Conservation (phyloP, 2,329 filamentous ascomycete genomes). For the Ceratocystis colombiana region DNA sequence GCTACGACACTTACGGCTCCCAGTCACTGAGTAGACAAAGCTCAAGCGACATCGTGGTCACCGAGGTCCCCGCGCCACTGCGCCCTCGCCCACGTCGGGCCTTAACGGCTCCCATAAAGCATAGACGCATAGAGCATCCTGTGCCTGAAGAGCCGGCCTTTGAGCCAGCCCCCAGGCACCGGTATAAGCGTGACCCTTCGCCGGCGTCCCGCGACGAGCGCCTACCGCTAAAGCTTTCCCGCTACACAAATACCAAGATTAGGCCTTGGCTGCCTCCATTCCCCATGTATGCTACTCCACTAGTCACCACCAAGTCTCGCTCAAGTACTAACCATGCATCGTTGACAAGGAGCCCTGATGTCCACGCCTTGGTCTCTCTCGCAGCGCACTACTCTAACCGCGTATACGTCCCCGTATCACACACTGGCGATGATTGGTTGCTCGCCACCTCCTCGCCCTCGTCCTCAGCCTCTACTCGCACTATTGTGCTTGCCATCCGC, state of each 20-base stretch:
- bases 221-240: constrained; percentile 61
- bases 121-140: background rate
- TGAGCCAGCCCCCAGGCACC: background rate
- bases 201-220: background rate
- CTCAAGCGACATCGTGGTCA: constrained; percentile 15
- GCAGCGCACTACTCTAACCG: constrained; percentile 68
- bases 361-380: constrained; percentile 66
- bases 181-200: background rate
- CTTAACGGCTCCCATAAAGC: background rate
- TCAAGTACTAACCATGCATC: background rate
- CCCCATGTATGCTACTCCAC: constrained; percentile 44
- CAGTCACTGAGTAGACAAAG: background rate
- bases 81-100: constrained; percentile 33
- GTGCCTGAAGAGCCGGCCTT: background rate
- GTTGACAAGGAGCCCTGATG: constrained; percentile 55
- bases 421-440: constrained; percentile 60
- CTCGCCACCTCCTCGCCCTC: constrained; percentile 59
- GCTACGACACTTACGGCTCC: background rate
- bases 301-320: background rate
- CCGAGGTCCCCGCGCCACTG: background rate
- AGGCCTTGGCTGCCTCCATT: constrained; percentile 57
- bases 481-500: constrained; percentile 73
- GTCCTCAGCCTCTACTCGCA: constrained; percentile 41
- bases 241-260: constrained; percentile 67
- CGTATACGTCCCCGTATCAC: constrained; percentile 66